phyloP scores from a whole-genome alignment of 2,329 filamentous ascomycete species.

The Torrubiella hemipterigena region DNA sequence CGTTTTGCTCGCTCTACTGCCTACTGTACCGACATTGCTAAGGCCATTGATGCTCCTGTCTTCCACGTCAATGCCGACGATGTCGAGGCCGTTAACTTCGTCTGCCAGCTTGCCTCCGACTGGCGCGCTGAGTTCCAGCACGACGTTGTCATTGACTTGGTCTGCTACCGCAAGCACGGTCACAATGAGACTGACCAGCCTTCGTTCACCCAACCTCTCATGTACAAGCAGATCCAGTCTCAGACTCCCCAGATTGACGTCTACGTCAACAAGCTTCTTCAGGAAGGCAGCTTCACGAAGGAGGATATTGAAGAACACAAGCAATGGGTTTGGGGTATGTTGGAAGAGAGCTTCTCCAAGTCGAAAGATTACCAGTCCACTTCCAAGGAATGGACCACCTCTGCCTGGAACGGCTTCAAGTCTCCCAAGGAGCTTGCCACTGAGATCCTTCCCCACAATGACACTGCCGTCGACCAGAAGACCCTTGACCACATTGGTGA shows the following conservation, averaged over 20 bases:
- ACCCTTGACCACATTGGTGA: conserved; percentile 72
- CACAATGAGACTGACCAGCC: conserved; percentile 99
- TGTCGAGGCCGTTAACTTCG: conserved; percentile 95
- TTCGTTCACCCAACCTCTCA: conserved; percentile 97
- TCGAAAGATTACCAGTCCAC: conserved; percentile 97
- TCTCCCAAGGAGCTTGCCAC: conserved; percentile 94
- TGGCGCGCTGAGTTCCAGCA: conserved; percentile 99
- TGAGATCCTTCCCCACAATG: conserved; percentile 83
- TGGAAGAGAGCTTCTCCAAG: conserved; percentile 93
- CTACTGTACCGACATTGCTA: conserved; percentile 98
- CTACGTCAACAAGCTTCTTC: conserved; percentile 81
- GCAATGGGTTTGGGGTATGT: conserved; percentile 99
- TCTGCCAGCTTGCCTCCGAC: conserved; percentile 91
- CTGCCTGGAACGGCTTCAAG: conserved; percentile 99
- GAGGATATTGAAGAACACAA: conserved; percentile 98
- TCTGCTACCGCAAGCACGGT: conserved; percentile 97
- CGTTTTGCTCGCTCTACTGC: conserved; percentile 94
- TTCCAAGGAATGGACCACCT: conserved; percentile 96
- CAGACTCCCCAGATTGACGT: conserved; percentile 80
- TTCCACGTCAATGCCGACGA: conserved; percentile 99
- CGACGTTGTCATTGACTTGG: conserved; percentile 94
- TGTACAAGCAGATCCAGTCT: conserved; percentile 94
- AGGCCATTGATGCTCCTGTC: conserved; percentile 94
- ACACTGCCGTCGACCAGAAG: conserved; percentile 65
- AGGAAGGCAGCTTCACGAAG: conserved; percentile 91